These are phyloP conservation scores for Phytophthora europaea DNA, from an alignment of 352 stramenopile genomes.

Conservation along the genomic window DNA sequence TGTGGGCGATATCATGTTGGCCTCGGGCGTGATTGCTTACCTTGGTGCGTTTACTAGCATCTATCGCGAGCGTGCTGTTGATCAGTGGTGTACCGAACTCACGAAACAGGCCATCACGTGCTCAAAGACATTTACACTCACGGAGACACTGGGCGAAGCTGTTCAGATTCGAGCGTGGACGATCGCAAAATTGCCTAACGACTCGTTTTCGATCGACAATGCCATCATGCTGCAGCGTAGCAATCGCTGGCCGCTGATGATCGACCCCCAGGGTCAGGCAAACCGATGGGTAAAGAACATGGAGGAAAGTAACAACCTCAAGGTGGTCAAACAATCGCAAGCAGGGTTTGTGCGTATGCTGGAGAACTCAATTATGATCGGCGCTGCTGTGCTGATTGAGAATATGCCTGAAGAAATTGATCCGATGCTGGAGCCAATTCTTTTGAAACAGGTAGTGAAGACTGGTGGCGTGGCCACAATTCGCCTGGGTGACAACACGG, in stretches of 20 bases:
- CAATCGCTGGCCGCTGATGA: slow-evolving; percentile 97
- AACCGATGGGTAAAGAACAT: slow-evolving; percentile 97
- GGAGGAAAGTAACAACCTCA: slow-evolving; percentile 91
- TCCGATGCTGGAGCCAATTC: slow-evolving; percentile 94
- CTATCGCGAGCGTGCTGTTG: slow-evolving; percentile 92
- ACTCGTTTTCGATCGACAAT: slow-evolving; percentile 97
- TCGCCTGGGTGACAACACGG: slow-evolving; percentile 93
- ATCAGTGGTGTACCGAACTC: slow-evolving; percentile 80
- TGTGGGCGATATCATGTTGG: slow-evolving; percentile 94
- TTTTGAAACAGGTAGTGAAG: slow-evolving; percentile 95
- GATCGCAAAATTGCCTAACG: slow-evolving; percentile 96
- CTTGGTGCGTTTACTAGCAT: slow-evolving; percentile 93
- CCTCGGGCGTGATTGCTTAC: slow-evolving; percentile 95
- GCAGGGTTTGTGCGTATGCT: slow-evolving; percentile 95
- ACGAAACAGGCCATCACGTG: slow-evolving; percentile 82
- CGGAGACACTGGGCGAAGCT: slow-evolving; percentile 90
- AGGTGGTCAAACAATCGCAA: slow-evolving; percentile 95
- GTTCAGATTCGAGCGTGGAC: slow-evolving; percentile 96
- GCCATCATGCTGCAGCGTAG: slow-evolving; percentile 94
- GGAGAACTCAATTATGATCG: slow-evolving; percentile 96
- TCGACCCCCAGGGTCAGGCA: slow-evolving; percentile 96
- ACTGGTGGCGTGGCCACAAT: slow-evolving; percentile 92
- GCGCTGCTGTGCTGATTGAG: slow-evolving; percentile 93
- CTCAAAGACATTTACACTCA: slow-evolving; percentile 84
- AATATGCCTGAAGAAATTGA: slow-evolving; percentile 96